phyloP scores from a whole-genome alignment of 805 yeast species.

The Hagleromyces aurorensis region DNA sequence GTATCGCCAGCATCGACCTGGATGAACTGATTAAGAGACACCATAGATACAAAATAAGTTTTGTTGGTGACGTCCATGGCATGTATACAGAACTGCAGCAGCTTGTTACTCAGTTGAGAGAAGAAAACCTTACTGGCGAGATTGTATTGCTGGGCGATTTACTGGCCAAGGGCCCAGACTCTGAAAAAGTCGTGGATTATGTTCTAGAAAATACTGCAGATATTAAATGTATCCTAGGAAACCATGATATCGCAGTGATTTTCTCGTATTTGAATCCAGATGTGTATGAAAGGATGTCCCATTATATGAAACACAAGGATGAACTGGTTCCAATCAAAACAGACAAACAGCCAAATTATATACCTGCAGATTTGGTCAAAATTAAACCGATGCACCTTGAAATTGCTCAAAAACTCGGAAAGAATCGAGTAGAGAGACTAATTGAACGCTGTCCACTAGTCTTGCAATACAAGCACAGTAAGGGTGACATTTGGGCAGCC shows the following conservation, averaged over 20 bases:
- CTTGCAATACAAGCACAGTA: constrained; percentile 13
- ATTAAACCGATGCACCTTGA: constrained; percentile 15
- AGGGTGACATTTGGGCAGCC: constrained; percentile 46
- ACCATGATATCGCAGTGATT: constrained; percentile 73
- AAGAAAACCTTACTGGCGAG: constrained; percentile 34
- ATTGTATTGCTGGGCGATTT: constrained; percentile 78
- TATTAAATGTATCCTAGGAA: constrained; percentile 75
- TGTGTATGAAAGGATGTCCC: constrained; percentile 28
- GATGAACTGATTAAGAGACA: no score
- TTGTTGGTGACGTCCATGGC: constrained; percentile 90
- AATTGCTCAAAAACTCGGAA: constrained; percentile 20
- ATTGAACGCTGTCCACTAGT: constrained; percentile 18
- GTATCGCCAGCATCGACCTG: no score
- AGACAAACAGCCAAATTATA: constrained; percentile 9
- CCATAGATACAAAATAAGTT: no score
- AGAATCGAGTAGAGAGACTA: constrained; percentile 10
- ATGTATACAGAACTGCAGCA: constrained; percentile 46
- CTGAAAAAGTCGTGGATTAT: constrained; percentile 58
- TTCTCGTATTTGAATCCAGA: constrained; percentile 43
- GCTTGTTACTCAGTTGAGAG: constrained; percentile 46
- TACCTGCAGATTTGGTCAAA: constrained; percentile 12
- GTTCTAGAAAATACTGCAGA: constrained; percentile 41
- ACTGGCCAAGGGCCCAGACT: constrained; percentile 74
- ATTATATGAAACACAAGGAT: constrained; percentile 18
- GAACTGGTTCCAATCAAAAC: constrained; percentile 31